A percentile compares a stretch with the other conserved stretches of the same genome.
Conservation (phyloP, 1,139 yeast genomes). For the Pichia sp. region DNA sequence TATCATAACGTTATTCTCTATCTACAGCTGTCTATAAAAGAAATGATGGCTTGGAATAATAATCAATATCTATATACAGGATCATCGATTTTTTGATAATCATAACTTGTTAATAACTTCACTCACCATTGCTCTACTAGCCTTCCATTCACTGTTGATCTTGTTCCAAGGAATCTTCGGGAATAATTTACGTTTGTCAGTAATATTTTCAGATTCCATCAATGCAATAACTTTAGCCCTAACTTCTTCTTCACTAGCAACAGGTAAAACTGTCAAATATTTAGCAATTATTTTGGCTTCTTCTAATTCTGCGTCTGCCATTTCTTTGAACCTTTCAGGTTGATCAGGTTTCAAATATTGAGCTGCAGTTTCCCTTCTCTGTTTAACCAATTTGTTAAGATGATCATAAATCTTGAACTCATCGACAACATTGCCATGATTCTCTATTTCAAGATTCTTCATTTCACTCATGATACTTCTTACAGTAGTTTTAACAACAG, state of each 20-base stretch:
- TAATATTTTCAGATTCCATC: conserved; percentile 29
- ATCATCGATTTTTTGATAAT: background rate
- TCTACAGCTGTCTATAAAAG: background rate
- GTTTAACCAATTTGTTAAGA: conserved; percentile 42
- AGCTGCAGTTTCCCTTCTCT: conserved; percentile 46
- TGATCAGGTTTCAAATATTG: conserved; percentile 46
- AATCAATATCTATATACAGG: conserved; percentile 2
- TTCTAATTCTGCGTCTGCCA: conserved; percentile 47
- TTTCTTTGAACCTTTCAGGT: conserved; percentile 35
- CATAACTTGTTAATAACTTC: conserved; percentile 21
- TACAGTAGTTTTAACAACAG: conserved; percentile 44
- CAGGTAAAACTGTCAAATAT: conserved; percentile 40
- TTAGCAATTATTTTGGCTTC: conserved; percentile 42
- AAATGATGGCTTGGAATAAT: too few species aligned
- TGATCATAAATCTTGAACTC: conserved; percentile 45
- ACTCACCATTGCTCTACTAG: conserved; percentile 32
- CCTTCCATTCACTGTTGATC: conserved; percentile 47
- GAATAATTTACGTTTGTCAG: conserved; percentile 32
- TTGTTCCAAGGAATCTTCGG: conserved; percentile 41
- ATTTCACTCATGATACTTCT: conserved; percentile 49
- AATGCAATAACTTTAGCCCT: conserved; percentile 35
- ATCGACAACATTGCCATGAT: conserved; percentile 34
- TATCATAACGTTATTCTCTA: background rate
- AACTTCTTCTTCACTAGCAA: conserved; percentile 45
- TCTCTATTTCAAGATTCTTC: conserved; percentile 54